Evolutionary conservation across 306 rosid species (phyloP).

Genomic region (Quercus suber): DNA sequence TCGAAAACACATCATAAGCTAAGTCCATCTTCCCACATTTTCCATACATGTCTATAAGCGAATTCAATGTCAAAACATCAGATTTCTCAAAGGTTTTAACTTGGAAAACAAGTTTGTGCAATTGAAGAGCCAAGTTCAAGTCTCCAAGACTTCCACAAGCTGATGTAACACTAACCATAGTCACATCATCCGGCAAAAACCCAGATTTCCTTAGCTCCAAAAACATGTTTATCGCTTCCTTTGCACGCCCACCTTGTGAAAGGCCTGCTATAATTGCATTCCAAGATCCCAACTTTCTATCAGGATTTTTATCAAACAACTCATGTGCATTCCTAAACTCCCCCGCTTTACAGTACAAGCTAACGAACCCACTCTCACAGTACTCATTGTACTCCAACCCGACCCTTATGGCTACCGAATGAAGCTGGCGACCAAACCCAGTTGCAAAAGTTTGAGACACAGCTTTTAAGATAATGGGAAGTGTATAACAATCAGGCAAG

Average conservation of each 20-base stretch:
- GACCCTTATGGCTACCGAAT: slow-evolving; percentile 46
- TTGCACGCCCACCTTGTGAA: slow-evolving; percentile 54
- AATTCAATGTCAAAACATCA: slow-evolving; percentile 51
- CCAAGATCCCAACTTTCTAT: slow-evolving; percentile 76
- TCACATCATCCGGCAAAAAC: slow-evolving; percentile 52
- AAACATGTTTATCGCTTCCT: slow-evolving; percentile 49
- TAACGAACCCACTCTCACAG: slow-evolving; percentile 65
- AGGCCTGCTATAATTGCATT: slow-evolving; percentile 62
- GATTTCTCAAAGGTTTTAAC: slow-evolving; percentile 29
- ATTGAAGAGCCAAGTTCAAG: slow-evolving; percentile 46
- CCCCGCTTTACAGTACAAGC: slow-evolving; percentile 54
- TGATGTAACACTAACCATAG: slow-evolving; percentile 61
- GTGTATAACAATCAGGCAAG: slow-evolving; percentile 60
- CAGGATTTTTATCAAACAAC: slow-evolving; percentile 63
- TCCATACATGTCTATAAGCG: slow-evolving; percentile 80
- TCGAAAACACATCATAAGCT: slow-evolving; percentile 52
- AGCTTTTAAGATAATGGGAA: slow-evolving; percentile 64
- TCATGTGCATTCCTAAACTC: slow-evolving; percentile 51
- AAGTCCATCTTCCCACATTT: slow-evolving; percentile 81
- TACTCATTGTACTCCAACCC: slow-evolving; percentile 58
- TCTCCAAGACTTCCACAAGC: slow-evolving; percentile 72
- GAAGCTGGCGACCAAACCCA: slow-evolving; percentile 53
- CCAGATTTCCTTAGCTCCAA: slow-evolving; percentile 49
- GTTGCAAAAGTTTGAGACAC: slow-evolving; percentile 34
- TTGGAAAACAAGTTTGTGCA: slow-evolving; percentile 63